Percentiles rank a stretch among this genome's conserved stretches.
These are phyloP conservation scores for Myriosclerotinia scirpicola DNA, from an alignment of 2,329 filamentous ascomycete genomes.

Conservation along the genomic window DNA sequence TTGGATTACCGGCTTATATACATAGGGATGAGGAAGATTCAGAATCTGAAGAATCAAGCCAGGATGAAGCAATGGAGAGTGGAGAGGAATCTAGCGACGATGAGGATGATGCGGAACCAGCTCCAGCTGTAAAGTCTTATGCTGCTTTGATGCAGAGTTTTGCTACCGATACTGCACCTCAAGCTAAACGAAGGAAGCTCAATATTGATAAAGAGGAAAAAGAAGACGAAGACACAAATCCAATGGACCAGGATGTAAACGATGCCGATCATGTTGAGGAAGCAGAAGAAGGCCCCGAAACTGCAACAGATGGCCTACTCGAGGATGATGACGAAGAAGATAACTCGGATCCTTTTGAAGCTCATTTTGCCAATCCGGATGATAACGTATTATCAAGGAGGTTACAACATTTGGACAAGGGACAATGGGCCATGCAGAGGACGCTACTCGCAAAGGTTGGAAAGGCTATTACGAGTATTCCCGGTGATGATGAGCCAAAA, in stretches of 20 bases:
- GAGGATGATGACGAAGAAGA: slow-evolving; percentile 52
- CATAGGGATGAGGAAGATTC: slow-evolving; percentile 36
- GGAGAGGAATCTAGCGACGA: slow-evolving; percentile 50
- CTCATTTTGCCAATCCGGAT: slow-evolving; percentile 72
- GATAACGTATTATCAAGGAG: slow-evolving; percentile 57
- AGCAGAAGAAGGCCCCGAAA: slow-evolving; percentile 49
- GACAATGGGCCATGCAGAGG: slow-evolving; percentile 54
- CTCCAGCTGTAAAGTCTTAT: slow-evolving; percentile 51
- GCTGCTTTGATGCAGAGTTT: slow-evolving; percentile 59
- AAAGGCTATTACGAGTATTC: slow-evolving; percentile 50
- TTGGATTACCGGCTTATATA: slow-evolving; percentile 16
- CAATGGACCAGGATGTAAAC: slow-evolving; percentile 22
- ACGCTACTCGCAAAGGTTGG: slow-evolving; percentile 45
- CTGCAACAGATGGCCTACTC: slow-evolving; percentile 39
- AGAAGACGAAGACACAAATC: slow-evolving; percentile 29
- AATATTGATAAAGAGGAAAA: slow-evolving; percentile 38
- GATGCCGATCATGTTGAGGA: slow-evolving; percentile 49
- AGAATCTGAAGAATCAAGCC: slow-evolving; percentile 44
- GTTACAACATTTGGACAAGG: slow-evolving; percentile 51
- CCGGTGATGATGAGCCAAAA: slow-evolving; percentile 44
- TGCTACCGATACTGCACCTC: slow-evolving; percentile 47
- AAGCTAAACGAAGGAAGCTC: slow-evolving; percentile 59
- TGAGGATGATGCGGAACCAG: slow-evolving; percentile 44
- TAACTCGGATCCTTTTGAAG: slow-evolving; percentile 71
- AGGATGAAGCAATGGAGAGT: slow-evolving; percentile 45